A percentile compares a stretch with the other conserved stretches of the same genome.
Conservation (phyloP, 345 rosid species). For the Populus nigra region DNA sequence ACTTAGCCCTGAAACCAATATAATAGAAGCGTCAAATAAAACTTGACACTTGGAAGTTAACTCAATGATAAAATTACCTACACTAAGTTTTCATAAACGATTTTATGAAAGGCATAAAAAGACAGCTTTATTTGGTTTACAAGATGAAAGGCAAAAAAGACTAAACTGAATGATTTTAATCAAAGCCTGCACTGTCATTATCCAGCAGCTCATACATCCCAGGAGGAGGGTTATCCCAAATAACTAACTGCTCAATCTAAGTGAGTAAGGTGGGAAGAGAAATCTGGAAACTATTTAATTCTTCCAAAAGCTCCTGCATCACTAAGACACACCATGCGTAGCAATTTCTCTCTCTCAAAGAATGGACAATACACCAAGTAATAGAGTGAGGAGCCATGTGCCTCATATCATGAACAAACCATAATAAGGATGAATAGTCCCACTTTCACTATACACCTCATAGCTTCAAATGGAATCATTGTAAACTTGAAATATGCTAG, state of each 20-base stretch:
- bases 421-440: no score
- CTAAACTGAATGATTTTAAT: background rate
- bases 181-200: background rate
- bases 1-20: slow-evolving; percentile 61
- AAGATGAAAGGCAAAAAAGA: background rate
- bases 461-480: no score
- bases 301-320: background rate
- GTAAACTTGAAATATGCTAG: no score
- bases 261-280: no score
- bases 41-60: background rate
- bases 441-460: no score
- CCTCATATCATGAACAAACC: no score
- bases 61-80: background rate
- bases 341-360: no score
- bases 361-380: no score
- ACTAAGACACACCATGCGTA: background rate
- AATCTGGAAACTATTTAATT: no score
- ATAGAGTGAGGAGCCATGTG: no score
- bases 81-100: background rate
- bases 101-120: background rate
- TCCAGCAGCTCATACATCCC: background rate
- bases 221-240: background rate
- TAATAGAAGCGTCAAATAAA: background rate
- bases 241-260: no score
- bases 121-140: background rate